Evolutionary conservation across 345 rosid species (phyloP).

Genomic region (Citrus cavaleriei): DNA sequence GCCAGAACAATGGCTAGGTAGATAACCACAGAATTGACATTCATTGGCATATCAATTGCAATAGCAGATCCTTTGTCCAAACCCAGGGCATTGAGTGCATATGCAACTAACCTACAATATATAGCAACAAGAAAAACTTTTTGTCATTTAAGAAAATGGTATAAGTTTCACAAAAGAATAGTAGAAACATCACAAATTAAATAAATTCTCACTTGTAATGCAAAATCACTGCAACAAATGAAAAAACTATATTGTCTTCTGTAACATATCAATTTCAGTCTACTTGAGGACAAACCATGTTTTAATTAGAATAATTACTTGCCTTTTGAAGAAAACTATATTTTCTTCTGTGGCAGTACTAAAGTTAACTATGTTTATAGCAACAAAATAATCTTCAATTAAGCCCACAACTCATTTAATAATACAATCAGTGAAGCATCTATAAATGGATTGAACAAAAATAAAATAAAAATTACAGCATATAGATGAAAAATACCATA

Average conservation of each 20-base stretch:
- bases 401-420: neutral
- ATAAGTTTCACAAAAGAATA: neutral
- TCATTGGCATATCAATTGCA: conserved; percentile 96
- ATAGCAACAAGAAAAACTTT: conserved; percentile 5
- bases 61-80: conserved; percentile 77
- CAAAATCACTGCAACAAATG: neutral
- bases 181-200: conserved; percentile 10
- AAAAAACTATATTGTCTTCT: neutral
- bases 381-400: neutral
- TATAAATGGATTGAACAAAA: neutral
- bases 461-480: neutral
- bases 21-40: conserved; percentile 75
- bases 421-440: neutral
- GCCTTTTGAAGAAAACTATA: neutral
- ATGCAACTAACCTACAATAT: conserved; percentile 70
- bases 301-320: neutral
- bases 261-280: neutral
- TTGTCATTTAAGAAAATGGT: neutral
- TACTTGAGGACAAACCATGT: neutral
- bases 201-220: neutral
- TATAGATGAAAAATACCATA: conserved; percentile 36
- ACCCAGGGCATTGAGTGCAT: conserved; percentile 61
- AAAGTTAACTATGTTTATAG: neutral
- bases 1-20: conserved; percentile 90
- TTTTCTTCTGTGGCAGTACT: neutral